Evolutionary conservation across 345 rosid species (phyloP).

Genomic region (Euclidium syriacum): DNA sequence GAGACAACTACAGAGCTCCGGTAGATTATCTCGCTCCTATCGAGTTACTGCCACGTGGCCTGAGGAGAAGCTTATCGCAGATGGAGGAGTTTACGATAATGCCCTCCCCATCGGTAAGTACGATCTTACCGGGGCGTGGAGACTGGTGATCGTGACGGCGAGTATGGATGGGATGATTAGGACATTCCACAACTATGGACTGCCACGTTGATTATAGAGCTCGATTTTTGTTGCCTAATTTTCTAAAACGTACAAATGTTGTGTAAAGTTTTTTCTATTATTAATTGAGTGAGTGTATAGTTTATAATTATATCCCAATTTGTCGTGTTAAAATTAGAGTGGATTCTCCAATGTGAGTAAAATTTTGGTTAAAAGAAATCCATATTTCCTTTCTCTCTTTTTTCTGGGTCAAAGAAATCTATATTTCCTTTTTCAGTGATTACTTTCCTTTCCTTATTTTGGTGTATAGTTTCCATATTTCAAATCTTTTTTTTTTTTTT

Average conservation of each 20-base stretch:
- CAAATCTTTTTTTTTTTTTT: no score
- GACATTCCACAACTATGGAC: slow-evolving; percentile 73
- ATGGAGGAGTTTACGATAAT: neutral
- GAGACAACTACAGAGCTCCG: slow-evolving; percentile 45
- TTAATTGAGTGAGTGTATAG: no score
- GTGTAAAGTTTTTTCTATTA: no score
- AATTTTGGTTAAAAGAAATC: no score
- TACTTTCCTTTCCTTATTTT: no score
- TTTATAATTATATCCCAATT: no score
- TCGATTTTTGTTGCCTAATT: neutral
- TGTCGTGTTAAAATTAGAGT: no score
- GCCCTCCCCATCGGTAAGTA: neutral
- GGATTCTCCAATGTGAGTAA: no score
- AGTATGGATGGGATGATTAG: slow-evolving; percentile 66
- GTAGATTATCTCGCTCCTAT: slow-evolving; percentile 50
- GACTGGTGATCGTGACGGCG: slow-evolving; percentile 71
- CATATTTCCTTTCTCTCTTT: no score
- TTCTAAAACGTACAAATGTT: neutral
- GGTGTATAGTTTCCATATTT: no score
- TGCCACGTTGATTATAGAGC: slow-evolving; percentile 27
- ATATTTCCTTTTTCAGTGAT: no score
- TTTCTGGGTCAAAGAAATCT: no score
- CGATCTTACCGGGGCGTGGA: slow-evolving; percentile 52
- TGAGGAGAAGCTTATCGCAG: slow-evolving; percentile 63
- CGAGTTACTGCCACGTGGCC: slow-evolving; percentile 85